Evolutionary conservation across 306 rosid genomes (phyloP), one percentile per base, ranked within the genome.

Genomic region (Vigna nakashimae): DNA sequence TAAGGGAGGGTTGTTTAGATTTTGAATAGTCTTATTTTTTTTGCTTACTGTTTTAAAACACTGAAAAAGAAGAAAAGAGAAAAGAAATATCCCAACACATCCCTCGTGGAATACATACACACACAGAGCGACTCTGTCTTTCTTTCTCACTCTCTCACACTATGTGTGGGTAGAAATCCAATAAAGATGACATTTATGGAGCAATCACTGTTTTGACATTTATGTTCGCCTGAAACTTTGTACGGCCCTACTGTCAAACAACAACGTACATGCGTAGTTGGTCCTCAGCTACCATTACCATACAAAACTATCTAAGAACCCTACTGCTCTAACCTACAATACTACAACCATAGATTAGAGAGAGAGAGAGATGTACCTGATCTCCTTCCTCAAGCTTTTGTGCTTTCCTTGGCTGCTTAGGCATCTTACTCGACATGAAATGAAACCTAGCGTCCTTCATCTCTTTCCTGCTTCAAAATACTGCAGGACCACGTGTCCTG

Each of bases 101-200:
- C 17, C 20, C 34, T 40, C 50, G 20, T 53, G 15, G 4, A 45
- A 46, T 22, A 22, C 42, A 68, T 68, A 14, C 57, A 22, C 4
- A 20, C 1, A 3, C 55, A 43, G 46, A 9, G 12, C 6, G 42
- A 36, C 20, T 57, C 24, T 43, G 6, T 42, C 60, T n/a, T 42
- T 42, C 30, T 59, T n/a, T 59, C 28, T 43, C 20, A 18, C 51
- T n/a, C 45, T 60, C 9, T 24, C 32, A 1, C 34, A 62, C 24
- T 69, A 28, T 7, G 15, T 36, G 78, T 76, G 75, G 71, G 78
- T 79, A 71, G 86, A 80, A 86, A 81, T 79, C 88, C 88, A 82
- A 83, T 71, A 89, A 86, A 86, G 84, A 80, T 62, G 77, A 80
- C 53, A 69, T 71, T 30, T 73, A 30, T 28, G 60, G 72, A 58